phyloP scores from a whole-genome alignment of 1,284 basidiomycete genomes.

The Sparassis latifolia region DNA sequence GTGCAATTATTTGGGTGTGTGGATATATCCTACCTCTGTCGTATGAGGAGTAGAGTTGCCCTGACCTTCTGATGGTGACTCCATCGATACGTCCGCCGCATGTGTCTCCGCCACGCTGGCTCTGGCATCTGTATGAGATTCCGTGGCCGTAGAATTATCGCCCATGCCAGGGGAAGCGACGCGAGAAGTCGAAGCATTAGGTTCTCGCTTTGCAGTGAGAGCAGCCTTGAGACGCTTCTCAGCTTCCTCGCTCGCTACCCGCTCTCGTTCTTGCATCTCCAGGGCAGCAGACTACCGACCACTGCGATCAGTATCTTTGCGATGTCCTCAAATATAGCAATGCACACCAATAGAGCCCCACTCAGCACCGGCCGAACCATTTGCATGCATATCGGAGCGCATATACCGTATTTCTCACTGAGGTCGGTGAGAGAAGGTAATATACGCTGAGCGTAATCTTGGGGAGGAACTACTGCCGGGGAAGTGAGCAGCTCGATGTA shows the following conservation, averaged over 20 bases:
- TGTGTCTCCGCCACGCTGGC: conserved; percentile 23
- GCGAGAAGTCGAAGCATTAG: conserved; percentile 46
- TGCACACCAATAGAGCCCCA: conserved; percentile 50
- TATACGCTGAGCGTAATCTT: conserved; percentile 61
- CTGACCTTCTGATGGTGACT: conserved; percentile 6
- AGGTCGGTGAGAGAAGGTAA: conserved; percentile 71
- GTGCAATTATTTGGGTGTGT: too few species aligned
- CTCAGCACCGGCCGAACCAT: conserved; percentile 82
- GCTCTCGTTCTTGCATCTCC: conserved; percentile 57
- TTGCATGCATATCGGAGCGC: conserved; percentile 85
- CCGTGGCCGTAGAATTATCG: conserved; percentile 23
- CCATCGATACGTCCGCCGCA: conserved; percentile 45
- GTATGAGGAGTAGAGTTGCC: neutral
- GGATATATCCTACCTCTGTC: conserved; percentile 13
- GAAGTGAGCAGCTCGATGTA: conserved; percentile 70
- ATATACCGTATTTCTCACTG: conserved; percentile 69
- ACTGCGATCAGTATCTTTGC: conserved; percentile 3
- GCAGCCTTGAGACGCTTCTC: conserved; percentile 74
- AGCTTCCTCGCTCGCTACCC: conserved; percentile 60
- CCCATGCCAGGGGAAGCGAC: conserved; percentile 52
- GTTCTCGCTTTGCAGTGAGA: conserved; percentile 68
- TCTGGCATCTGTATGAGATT: conserved; percentile 30
- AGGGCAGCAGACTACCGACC: conserved; percentile 46
- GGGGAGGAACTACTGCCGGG: conserved; percentile 47
- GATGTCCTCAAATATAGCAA: neutral